Conservation (phyloP, 768 basidiomycete genomes). For the Leccinum disarticulatum region DNA sequence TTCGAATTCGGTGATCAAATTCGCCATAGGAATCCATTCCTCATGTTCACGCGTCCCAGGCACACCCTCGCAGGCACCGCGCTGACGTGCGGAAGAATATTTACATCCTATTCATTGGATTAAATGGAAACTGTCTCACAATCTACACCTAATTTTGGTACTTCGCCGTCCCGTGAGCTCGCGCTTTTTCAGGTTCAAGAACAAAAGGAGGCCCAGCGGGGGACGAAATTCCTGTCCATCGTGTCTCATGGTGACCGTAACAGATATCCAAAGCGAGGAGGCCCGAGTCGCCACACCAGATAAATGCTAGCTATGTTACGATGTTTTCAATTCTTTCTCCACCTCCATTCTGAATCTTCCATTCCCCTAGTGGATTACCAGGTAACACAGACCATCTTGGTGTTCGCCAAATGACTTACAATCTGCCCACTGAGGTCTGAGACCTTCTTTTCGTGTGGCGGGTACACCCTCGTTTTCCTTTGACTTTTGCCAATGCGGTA, state of each 20-base stretch:
- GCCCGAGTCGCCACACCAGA: slow-evolving; percentile 6
- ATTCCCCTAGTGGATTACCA: slow-evolving; percentile 12
- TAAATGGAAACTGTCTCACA: neutral
- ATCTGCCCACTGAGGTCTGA: slow-evolving; percentile 16
- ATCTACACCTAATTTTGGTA: neutral
- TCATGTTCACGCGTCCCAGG: neutral
- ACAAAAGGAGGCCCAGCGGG: neutral
- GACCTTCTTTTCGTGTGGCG: slow-evolving; percentile 22
- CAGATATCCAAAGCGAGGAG: neutral
- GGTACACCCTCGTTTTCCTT: slow-evolving; percentile 20
- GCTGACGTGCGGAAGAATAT: neutral
- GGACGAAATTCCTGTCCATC: neutral
- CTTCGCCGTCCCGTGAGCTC: neutral
- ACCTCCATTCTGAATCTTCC: neutral
- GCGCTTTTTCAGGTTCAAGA: slow-evolving; percentile 1
- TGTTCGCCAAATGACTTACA: neutral
- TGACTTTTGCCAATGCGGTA: slow-evolving; percentile 13
- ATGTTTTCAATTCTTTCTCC: neutral
- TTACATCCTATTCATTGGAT: neutral
- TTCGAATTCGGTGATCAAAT: neutral
- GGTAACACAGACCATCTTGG: slow-evolving; percentile 4
- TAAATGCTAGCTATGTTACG: slow-evolving; percentile 7
- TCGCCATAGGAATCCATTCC: neutral
- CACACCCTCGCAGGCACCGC: neutral
- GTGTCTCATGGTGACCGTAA: slow-evolving; percentile 17